Base-by-base conservation (phyloP, 73 alveolate species). In the Paramecium caudatum region DNA sequence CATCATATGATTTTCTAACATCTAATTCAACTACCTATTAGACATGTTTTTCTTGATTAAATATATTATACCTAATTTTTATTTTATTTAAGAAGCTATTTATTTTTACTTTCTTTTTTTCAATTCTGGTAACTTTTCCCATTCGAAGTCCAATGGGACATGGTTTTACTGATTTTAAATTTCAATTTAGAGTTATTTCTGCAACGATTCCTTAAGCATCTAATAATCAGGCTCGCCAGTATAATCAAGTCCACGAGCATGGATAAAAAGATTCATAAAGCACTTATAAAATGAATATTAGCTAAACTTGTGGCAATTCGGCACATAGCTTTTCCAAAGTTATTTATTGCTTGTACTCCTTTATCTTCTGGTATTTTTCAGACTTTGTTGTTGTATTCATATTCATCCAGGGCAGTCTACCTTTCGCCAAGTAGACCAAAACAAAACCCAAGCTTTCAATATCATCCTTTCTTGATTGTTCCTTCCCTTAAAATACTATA, bases 381-480 rank as follows among this genome's bases (percentile, higher is more conserved):
- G 90, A 82, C 61, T 91, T 91, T n/a, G 88, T 91, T 17, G 70
- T 47, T 15, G 95, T 91, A 4, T 84, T 46, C 10, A 91, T 13
- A 23, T 91, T 91, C 93, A 84, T 65, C 95, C 95, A 91, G 1
- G 95, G 95, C 0, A 91, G 93, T 30, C 80, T 90, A 15, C 93
- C 93, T 65, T 87, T 91, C n/a, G 87, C 62, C 9, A 91, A 30
- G 46, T 94, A 94, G 70, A 94, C 62, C 15, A 94, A 87, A 9
- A 94, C 90, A 70, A 61, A 90, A 3, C 95, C 96, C 32, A 94
- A 36, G 9, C 96, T 82, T 69, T 94, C 97, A 13, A 94, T 61
- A 69, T 94, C 97, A 83, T 94, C 97, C 46, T 95, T 92, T 90
- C 97, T 61, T 23, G 95, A 62, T 84, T 92, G 81, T 70, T 94